Percentiles rank a stretch among this genome's conserved stretches.
phyloP scores from a whole-genome alignment of 192 early-diverging fungal genomes.

The Pilaira anomala region DNA sequence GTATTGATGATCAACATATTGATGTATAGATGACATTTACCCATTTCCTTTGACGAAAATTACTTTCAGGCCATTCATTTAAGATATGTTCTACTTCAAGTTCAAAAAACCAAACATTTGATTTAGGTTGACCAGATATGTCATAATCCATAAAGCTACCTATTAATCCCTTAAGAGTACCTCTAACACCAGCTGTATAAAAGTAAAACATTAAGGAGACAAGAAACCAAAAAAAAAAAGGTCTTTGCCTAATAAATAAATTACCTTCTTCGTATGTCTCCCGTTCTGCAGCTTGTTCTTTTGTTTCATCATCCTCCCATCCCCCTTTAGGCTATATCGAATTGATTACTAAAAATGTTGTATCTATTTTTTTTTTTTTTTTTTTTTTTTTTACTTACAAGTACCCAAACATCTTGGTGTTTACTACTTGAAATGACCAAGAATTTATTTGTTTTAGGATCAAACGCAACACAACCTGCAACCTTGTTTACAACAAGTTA shows the following conservation, averaged over 20 bases:
- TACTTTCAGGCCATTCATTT: conserved; percentile 53
- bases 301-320: conserved; percentile 60
- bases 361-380: neutral
- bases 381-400: conserved; percentile 26
- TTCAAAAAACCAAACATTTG: conserved; percentile 49
- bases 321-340: conserved; percentile 54
- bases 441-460: conserved; percentile 40
- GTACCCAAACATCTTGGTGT: conserved; percentile 46
- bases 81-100: conserved; percentile 50
- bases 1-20: neutral
- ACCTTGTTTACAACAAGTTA: too few relatives aligned
- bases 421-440: conserved; percentile 50
- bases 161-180: conserved; percentile 39
- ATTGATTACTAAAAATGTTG: neutral
- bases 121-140: conserved; percentile 32
- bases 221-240: neutral
- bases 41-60: conserved; percentile 24
- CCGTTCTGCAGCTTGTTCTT: conserved; percentile 46
- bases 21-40: conserved; percentile 1
- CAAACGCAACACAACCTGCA: conserved; percentile 52
- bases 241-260: neutral
- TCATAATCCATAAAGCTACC: conserved; percentile 45
- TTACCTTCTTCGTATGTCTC: conserved; percentile 59
- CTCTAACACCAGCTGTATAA: conserved; percentile 44
- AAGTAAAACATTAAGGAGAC: too few relatives aligned